Conservation (phyloP, 768 basidiomycete species). For the Hygrophoropsis aurantiaca region DNA sequence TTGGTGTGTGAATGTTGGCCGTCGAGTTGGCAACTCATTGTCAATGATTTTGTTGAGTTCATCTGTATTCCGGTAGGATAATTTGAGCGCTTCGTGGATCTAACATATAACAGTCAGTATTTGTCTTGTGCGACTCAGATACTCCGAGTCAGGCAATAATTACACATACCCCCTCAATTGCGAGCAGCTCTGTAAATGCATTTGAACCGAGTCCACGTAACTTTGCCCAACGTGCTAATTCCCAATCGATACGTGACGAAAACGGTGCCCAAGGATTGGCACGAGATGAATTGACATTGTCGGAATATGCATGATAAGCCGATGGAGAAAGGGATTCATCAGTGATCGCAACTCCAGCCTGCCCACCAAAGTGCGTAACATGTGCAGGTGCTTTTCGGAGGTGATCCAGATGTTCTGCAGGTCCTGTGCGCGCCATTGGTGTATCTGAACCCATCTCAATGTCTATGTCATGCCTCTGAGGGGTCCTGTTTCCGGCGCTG, state of each 20-base stretch:
- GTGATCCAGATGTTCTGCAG: too few relatives aligned
- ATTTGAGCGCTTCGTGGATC: slow-evolving; percentile 22
- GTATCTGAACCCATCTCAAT: too few relatives aligned
- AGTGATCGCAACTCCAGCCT: not conserved
- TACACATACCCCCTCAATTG: slow-evolving; percentile 35
- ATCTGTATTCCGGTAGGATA: slow-evolving; percentile 31
- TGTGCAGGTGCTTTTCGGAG: too few relatives aligned
- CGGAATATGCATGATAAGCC: too few relatives aligned
- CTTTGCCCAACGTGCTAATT: slow-evolving; percentile 42
- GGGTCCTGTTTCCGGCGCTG: not conserved
- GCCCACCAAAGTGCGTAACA: too few relatives aligned
- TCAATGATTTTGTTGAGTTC: slow-evolving; percentile 38
- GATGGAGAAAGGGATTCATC: not conserved
- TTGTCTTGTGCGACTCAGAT: too few relatives aligned
- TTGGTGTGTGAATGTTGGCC: slow-evolving; percentile 23
- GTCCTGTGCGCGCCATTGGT: too few relatives aligned
- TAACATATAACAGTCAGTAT: too few relatives aligned
- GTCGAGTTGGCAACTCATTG: slow-evolving; percentile 11
- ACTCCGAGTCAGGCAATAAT: too few relatives aligned
- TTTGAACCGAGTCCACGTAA: slow-evolving; percentile 33
- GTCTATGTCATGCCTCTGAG: not conserved
- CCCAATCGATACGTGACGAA: slow-evolving; percentile 36
- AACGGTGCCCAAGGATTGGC: slow-evolving; percentile 30
- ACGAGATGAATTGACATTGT: not conserved
- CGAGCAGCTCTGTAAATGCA: slow-evolving; percentile 36